Percentiles rank a stretch among this genome's conserved stretches.
phyloP scores from a whole-genome alignment of 768 basidiomycete species.

The Lentinula raphanica region DNA sequence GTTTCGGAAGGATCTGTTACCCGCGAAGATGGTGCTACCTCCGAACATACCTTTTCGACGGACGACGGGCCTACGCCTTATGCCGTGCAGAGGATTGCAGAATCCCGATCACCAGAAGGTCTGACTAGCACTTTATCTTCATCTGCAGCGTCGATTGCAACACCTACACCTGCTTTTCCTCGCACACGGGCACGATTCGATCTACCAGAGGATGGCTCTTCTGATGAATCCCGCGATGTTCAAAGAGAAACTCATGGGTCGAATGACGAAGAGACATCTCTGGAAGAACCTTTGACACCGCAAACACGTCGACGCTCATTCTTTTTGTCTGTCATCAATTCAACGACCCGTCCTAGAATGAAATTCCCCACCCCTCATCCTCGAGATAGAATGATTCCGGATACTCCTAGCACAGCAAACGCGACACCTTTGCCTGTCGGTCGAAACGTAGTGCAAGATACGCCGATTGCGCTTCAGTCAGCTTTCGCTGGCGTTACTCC shows the following conservation, averaged over 20 bases:
- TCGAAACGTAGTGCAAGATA: conserved; percentile 23
- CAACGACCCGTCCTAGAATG: conserved; percentile 70
- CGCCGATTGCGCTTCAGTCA: conserved; percentile 33
- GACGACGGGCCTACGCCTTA: conserved; percentile 44
- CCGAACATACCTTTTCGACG: conserved; percentile 62
- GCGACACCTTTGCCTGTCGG: conserved; percentile 25
- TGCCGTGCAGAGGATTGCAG: conserved; percentile 22
- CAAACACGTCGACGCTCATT: conserved; percentile 73
- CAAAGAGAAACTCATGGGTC: conserved; percentile 13
- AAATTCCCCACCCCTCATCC: conserved; percentile 62
- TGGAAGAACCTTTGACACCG: conserved; percentile 58
- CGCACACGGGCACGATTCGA: conserved; percentile 60
- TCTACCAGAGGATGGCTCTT: conserved; percentile 31
- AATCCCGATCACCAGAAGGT: conserved; percentile 26
- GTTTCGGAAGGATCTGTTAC: conserved; percentile 15
- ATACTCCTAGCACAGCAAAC: conserved; percentile 27
- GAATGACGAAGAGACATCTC: conserved; percentile 24
- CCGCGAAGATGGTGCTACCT: conserved; percentile 17
- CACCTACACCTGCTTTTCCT: conserved; percentile 65
- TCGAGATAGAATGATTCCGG: conserved; percentile 26
- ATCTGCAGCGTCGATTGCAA: conserved; percentile 49
- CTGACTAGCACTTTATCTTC: conserved; percentile 46
- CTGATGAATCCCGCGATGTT: conserved; percentile 17
- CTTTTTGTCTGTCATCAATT: conserved; percentile 79
- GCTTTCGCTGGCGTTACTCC: conserved; percentile 66